These are phyloP conservation scores for Alternaria ventricosa DNA, from an alignment of 2,329 filamentous ascomycete species.

Conservation along the genomic window DNA sequence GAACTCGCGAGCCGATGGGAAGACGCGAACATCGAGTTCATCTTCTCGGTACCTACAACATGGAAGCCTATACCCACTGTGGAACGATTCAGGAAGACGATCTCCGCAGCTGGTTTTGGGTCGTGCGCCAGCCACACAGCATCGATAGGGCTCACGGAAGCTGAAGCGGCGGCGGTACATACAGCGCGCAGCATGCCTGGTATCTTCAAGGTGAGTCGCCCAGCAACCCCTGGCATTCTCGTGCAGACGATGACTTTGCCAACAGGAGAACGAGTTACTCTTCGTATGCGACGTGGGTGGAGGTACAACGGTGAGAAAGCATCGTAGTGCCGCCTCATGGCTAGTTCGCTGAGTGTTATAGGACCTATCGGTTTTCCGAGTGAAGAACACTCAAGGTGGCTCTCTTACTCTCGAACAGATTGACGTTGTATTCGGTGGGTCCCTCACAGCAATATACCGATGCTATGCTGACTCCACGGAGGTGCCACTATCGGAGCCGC, in stretches of 20 bases:
- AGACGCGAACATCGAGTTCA: constrained; percentile 57
- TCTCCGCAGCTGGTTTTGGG: constrained; percentile 59
- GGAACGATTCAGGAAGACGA: constrained; percentile 58
- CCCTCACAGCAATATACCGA: neutral
- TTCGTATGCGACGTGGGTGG: constrained; percentile 60
- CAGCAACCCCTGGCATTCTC: neutral
- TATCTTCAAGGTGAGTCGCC: constrained; percentile 27
- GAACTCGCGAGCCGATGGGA: constrained; percentile 49
- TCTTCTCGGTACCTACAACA: constrained; percentile 65
- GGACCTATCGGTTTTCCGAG: constrained; percentile 37
- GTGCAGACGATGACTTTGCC: neutral
- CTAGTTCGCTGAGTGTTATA: neutral
- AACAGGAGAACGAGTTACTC: constrained; percentile 50
- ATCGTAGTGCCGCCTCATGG: neutral
- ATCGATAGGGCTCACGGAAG: constrained; percentile 58
- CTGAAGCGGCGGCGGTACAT: constrained; percentile 61
- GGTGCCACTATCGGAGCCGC: constrained; percentile 49
- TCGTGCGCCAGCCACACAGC: constrained; percentile 44
- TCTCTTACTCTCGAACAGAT: constrained; percentile 39
- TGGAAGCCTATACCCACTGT: constrained; percentile 60
- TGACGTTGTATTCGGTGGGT: constrained; percentile 43
- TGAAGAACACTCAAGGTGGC: constrained; percentile 30
- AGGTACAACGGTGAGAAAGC: constrained; percentile 49
- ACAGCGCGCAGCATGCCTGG: constrained; percentile 42
- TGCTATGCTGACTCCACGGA: constrained; percentile 25